Percentiles rank a stretch among this genome's conserved stretches.
phyloP scores from a whole-genome alignment of 495 filamentous ascomycete species.

The Podospora pseudocomata region DNA sequence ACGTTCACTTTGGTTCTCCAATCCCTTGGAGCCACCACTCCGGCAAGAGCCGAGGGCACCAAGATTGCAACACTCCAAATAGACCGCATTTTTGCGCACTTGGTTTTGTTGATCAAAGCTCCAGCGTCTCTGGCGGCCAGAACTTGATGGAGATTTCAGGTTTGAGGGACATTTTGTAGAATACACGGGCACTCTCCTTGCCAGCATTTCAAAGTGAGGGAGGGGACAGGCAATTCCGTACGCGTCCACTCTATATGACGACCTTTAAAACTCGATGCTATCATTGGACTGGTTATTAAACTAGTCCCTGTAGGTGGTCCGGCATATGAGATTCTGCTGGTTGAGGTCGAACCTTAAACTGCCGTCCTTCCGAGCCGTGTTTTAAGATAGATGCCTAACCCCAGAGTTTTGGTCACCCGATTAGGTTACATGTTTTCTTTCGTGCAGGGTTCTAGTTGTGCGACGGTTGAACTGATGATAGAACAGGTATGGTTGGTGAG shows the following conservation, averaged over 20 bases:
- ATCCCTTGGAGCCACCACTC: slow-evolving; percentile 24
- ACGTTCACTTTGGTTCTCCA: slow-evolving; percentile 34
- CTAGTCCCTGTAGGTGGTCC: slow-evolving; percentile 15
- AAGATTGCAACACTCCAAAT: slow-evolving; percentile 31
- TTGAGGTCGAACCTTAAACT: slow-evolving; percentile 5
- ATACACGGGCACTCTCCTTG: not conserved
- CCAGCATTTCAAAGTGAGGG: not conserved
- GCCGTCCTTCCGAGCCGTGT: slow-evolving; percentile 7
- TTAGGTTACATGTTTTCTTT: not conserved
- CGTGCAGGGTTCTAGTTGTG: not conserved
- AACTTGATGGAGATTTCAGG: not conserved
- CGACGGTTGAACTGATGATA: not conserved
- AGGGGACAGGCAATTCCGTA: not conserved
- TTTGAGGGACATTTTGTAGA: not conserved
- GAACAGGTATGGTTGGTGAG: not conserved
- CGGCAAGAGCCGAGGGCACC: slow-evolving; percentile 33
- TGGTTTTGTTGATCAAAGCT: not conserved
- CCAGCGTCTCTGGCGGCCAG: not conserved
- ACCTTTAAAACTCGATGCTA: not conserved
- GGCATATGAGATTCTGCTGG: slow-evolving; percentile 16
- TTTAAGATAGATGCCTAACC: not conserved
- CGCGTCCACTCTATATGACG: not conserved
- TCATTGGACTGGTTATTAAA: slow-evolving; percentile 11
- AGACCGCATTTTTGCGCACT: slow-evolving; percentile 30
- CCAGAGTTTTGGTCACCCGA: not conserved